phyloP scores from a whole-genome alignment of 2,329 filamentous ascomycete species.

The Onygena corvina region DNA sequence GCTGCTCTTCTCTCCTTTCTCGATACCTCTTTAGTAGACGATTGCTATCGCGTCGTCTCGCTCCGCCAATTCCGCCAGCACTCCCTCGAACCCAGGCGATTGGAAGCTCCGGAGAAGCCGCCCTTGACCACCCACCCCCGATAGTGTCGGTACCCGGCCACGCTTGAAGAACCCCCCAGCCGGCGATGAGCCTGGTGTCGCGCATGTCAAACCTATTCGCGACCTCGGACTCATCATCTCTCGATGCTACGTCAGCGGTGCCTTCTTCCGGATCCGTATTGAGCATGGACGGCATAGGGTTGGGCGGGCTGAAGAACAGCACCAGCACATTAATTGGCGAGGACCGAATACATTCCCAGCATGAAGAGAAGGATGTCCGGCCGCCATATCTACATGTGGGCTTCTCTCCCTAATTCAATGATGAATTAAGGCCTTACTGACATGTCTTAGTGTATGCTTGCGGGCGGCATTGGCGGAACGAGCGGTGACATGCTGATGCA shows the following conservation, averaged over 20 bases:
- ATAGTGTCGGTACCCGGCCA: neutral
- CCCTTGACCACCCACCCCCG: neutral
- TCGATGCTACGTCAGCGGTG: conserved; percentile 24
- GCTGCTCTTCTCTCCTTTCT: neutral
- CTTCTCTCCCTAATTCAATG: neutral
- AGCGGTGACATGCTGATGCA: conserved; percentile 98
- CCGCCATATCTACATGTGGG: conserved; percentile 17
- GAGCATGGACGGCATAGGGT: conserved; percentile 6
- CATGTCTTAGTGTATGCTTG: conserved; percentile 67
- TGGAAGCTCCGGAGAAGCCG: neutral
- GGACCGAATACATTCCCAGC: conserved; percentile 15
- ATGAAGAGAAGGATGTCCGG: conserved; percentile 17
- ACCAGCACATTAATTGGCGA: conserved; percentile 17
- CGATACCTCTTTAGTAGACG: neutral
- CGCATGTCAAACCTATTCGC: conserved; percentile 42
- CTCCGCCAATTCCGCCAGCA: neutral
- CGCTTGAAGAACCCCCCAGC: conserved; percentile 8
- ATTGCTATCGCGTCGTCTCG: neutral
- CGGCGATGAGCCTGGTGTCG: conserved; percentile 49
- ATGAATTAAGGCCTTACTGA: neutral
- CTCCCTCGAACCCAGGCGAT: neutral
- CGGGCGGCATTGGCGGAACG: conserved; percentile 81
- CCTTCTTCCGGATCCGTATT: conserved; percentile 11
- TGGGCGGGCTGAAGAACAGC: conserved; percentile 17
- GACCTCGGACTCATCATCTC: conserved; percentile 26